Evolutionary conservation across 441 rosid genomes (phyloP).

Genomic region (Euphorbia corollata): DNA sequence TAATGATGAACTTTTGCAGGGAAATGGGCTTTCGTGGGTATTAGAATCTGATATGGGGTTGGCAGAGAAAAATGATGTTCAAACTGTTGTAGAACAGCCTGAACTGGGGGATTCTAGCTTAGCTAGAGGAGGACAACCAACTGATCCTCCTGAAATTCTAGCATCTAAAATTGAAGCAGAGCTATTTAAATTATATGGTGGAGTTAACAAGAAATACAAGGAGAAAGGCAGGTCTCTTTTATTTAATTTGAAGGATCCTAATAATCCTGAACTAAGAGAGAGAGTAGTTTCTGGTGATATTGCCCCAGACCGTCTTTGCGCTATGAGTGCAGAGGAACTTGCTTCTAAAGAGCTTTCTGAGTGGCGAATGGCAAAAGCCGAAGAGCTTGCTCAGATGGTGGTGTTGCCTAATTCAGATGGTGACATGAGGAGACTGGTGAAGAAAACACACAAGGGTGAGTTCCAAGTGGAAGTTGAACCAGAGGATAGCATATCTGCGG

Average conservation of each 20-base stretch:
- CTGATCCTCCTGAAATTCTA: slow-evolving; percentile 41
- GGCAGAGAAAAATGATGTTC: slow-evolving; percentile 30
- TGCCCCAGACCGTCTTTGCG: slow-evolving; percentile 55
- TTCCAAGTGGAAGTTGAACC: slow-evolving; percentile 78
- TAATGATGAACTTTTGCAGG: slow-evolving; percentile 90
- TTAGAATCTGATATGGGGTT: slow-evolving; percentile 49
- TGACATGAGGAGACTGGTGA: slow-evolving; percentile 67
- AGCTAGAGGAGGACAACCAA: slow-evolving; percentile 18
- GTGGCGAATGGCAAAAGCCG: slow-evolving; percentile 93
- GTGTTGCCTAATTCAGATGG: slow-evolving; percentile 69
- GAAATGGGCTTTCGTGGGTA: slow-evolving; percentile 90
- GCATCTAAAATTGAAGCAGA: slow-evolving; percentile 61
- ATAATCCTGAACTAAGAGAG: slow-evolving; percentile 74
- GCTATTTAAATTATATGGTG: slow-evolving; percentile 69
- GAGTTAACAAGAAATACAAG: slow-evolving; percentile 84
- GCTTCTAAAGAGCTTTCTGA: slow-evolving; percentile 87
- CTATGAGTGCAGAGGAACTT: slow-evolving; percentile 90
- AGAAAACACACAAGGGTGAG: slow-evolving; percentile 94
- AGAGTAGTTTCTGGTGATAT: slow-evolving; percentile 70
- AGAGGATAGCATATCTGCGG: slow-evolving; percentile 44
- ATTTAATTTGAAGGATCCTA: slow-evolving; percentile 82
- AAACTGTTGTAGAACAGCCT: slow-evolving; percentile 20
- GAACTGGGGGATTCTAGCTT: slow-evolving; percentile 18
- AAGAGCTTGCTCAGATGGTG: slow-evolving; percentile 89
- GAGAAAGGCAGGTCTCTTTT: slow-evolving; percentile 84